Evolutionary conservation across 2,329 filamentous ascomycete genomes (phyloP), one percentile per base, ranked within the genome.

Genomic region (Cercospora beticola): DNA sequence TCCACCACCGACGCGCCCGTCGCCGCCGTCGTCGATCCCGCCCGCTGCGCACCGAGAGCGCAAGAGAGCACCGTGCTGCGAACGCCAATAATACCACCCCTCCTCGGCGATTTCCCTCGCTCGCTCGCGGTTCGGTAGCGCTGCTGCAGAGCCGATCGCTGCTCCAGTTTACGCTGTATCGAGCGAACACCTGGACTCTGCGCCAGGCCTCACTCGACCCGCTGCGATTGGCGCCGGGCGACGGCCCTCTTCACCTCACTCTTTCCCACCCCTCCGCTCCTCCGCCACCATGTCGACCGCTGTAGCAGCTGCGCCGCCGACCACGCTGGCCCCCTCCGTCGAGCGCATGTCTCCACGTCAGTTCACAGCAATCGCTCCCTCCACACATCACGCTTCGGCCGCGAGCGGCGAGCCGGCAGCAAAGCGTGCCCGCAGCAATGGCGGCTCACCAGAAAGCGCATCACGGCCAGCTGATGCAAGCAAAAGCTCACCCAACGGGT

Each of bases 401-500:
- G 68, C 68, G 31, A 65, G 67, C 66, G 68, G 67, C 64, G 71
- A 76, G 66, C 74, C 77, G 33, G 74, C 75, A 31, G 70, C 74
- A 57, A 78, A 76, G 66, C 75, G 76, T 23, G 73, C 74, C 62
- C 72, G 76, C 46, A 78, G 74, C 61, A 79, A 77, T 73, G 80
- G 78, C 72, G 62, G 21, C 2, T 76, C 75, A 40, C 80, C 78
- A 71, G 75, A 72, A 18, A 40, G 64, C 33, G 52, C 66, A 23
- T 23, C 49, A 26, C 56, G 56, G 56, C 31, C 63, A 69, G 64
- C 67, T 71, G 75, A 76, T 74, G 78, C 75, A 72, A 83, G 84
- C 78, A 86, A 86, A 82, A 83, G 79, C 69, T 85, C 84, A 71
- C 85, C 84, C 72, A 83, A 81, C 75, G 82, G 82, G 83, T 85